Base-by-base conservation (phyloP, 352 stramenopile species). In the Globisporangium polare region DNA sequence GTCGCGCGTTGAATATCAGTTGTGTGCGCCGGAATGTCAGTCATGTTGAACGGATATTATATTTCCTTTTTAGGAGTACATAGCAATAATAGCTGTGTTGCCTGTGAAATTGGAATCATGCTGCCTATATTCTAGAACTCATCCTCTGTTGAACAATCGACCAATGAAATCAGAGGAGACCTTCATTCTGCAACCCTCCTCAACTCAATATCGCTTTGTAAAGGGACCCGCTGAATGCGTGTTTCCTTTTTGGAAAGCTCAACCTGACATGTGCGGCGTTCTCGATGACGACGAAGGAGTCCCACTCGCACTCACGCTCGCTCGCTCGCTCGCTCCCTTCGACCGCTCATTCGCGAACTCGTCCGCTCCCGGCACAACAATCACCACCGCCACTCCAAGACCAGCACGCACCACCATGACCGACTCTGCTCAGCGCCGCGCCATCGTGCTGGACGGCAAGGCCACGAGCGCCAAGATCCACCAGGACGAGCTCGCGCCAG, bases 391-490 rank as follows among this genome's bases (percentile, higher is more conserved):
- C 47, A 24, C 3, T 31, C 6, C 8, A 13, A 7, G 39, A 33
- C 27, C 18, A 37, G 26, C 47, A 6, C 26, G 8, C 9, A 15
- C 5, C 29, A 41, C 7, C 2, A 55, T 55, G 50, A 61, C 26
- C 26, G 22, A 49, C 39, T 35, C 55, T 17, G n/a, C n/a, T 37
- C 52, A 8, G 42, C 26, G 35, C 20, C 43, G 6, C 31, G 15
- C 61, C 17, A 33, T 63, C 41, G 22, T 69, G 17, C 55, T 96
- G 17, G 85, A 94, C 65, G 94, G 95, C 58, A 98, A 95, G 67
- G 78, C 79, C 33, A 96, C 94, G 54, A 96, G 93, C 67, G 73
- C 77, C 8, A 53, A 60, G 24, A 88, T 99, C 60, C 80, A 85
- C 54, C 57, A 84, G 33, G 59, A 83, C 24, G 90, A 98, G 71